Percentiles rank a stretch among this genome's conserved stretches.
These are phyloP conservation scores for Maudiozyma turicensis DNA, from an alignment of 805 yeast genomes.

Conservation along the genomic window DNA sequence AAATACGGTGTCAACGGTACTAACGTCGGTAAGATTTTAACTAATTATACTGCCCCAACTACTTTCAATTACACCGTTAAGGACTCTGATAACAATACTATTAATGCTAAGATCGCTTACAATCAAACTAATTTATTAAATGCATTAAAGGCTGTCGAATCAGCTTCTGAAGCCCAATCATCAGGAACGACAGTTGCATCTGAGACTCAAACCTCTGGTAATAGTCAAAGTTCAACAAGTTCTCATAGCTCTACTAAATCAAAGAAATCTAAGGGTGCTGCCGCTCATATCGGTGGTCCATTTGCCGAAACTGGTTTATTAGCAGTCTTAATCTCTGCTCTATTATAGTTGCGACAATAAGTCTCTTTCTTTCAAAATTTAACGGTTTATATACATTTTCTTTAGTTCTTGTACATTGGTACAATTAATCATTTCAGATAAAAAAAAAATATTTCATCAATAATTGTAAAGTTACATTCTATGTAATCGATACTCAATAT, in stretches of 20 bases:
- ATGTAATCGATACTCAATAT: no score
- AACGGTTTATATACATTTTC: not conserved
- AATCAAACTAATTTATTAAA: slow-evolving; percentile 31
- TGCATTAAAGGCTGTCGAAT: slow-evolving; percentile 17
- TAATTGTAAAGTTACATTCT: no score
- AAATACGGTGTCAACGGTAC: slow-evolving; percentile 38
- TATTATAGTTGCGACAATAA: slow-evolving; percentile 20
- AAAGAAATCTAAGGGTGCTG: slow-evolving; percentile 22
- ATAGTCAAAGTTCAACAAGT: not conserved
- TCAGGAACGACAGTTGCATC: slow-evolving; percentile 12
- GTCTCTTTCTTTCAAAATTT: not conserved
- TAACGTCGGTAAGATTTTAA: slow-evolving; percentile 37
- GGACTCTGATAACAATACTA: slow-evolving; percentile 28
- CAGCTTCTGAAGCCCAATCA: slow-evolving; percentile 14
- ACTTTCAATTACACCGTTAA: slow-evolving; percentile 33
- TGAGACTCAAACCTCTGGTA: slow-evolving; percentile 3
- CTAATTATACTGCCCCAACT: slow-evolving; percentile 31
- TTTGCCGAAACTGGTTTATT: slow-evolving; percentile 15
- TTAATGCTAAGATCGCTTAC: slow-evolving; percentile 33
- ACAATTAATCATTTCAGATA: not conserved
- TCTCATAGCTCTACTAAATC: slow-evolving; percentile 8
- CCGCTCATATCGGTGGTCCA: slow-evolving; percentile 5
- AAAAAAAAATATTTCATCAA: not conserved
- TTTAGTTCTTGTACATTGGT: not conserved
- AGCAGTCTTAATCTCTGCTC: slow-evolving; percentile 32